Evolutionary conservation across 75 land plant genomes (phyloP), one percentile per base, ranked within the genome.

Genomic region (Gnetum montanum): DNA sequence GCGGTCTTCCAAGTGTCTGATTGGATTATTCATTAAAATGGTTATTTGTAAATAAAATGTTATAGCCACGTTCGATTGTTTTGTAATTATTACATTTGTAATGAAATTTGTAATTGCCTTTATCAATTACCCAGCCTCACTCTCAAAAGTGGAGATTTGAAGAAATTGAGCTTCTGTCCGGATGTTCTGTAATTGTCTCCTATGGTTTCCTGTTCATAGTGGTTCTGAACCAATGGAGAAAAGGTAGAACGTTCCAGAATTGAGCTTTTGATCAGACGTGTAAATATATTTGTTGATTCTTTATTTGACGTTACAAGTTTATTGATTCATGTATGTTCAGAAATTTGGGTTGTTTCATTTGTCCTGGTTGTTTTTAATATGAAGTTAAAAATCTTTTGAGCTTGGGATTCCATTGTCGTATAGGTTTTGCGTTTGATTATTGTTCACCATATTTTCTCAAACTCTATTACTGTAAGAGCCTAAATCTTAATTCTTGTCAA

Each of bases 1-100:
- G 63, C 54, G n/a, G n/a, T n/a, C 76, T 59, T 31, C 66, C 46
- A 16, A 58, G 70, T 30, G 40, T 57, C 3, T 41, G 36, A 55
- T 15, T 15, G 16, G 34, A 30, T 6, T 5, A 12, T 29, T 31
- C 20, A 12, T 7, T 16, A 16, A 19, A 30, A 31, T 30, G 22
- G 31, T 30, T 51, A 3, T 1, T 31, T 51, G 54, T 16, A 31
- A 29, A n/a, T n/a, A n/a, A n/a, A n/a, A n/a, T n/a, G 50, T 0
- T 22, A 23, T 48, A 4, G 24, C 13, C 29, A 12, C 4, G 27
- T 48, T 48, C 27, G 13, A 25, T 29, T 26, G 50, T 25, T 48
- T 8, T 8, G 8, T 48, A 12, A 48, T 25, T 29, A 26, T 12
- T 6, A 12, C 27, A 27, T 25, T 2, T 48, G 29, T 20, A 24